Evolutionary conservation across 306 rosid species (phyloP).

Genomic region (Inga laurina): DNA sequence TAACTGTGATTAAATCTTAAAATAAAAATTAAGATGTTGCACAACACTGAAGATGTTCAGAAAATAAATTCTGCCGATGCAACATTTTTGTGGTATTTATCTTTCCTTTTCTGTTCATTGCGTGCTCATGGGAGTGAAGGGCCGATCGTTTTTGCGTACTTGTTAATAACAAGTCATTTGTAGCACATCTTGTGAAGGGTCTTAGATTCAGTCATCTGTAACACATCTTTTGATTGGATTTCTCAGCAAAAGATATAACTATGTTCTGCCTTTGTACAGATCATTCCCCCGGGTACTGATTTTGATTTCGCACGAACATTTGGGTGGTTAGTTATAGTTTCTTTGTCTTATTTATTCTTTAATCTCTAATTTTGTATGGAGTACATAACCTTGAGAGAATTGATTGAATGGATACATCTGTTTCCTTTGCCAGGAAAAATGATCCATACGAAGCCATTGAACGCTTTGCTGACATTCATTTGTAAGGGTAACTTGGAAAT

Average conservation of each 20-base stretch:
- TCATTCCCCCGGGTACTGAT: conserved; percentile 94
- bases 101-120: no score
- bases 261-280: conserved; percentile 59
- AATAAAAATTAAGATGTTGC: no score
- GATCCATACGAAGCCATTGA: conserved; percentile 85
- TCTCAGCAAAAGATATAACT: conserved; percentile 26
- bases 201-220: conserved; percentile 23
- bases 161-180: no score
- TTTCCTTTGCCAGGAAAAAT: conserved; percentile 65
- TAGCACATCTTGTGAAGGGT: neutral
- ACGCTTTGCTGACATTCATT: conserved; percentile 89
- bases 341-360: conserved; percentile 22
- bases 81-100: no score
- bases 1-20: no score
- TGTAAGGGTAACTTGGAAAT: conserved; percentile 67
- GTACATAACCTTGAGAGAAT: conserved; percentile 18
- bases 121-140: no score
- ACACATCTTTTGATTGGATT: conserved; percentile 23
- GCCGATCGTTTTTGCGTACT: no score
- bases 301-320: conserved; percentile 91
- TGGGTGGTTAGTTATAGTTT: conserved; percentile 67
- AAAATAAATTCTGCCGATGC: no score
- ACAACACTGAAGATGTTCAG: no score
- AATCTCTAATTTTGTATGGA: neutral
- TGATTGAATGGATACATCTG: conserved; percentile 30